phyloP scores from a whole-genome alignment of 305 asterid species.

The Withania somnifera region DNA sequence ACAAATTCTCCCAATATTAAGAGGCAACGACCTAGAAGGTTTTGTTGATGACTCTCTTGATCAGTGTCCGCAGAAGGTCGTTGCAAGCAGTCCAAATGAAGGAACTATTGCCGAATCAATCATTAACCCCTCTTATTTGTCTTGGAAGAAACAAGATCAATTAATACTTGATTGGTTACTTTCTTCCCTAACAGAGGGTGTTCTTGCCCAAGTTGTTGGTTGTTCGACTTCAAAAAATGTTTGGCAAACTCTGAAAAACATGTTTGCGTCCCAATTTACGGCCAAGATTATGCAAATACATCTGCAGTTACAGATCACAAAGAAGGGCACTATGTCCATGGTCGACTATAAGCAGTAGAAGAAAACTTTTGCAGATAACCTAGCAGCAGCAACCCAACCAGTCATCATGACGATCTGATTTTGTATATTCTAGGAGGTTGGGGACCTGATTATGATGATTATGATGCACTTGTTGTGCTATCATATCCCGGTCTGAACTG shows the following conservation, averaged over 20 bases:
- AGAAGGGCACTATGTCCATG: not conserved
- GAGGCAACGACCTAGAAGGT: no score
- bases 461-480: not conserved
- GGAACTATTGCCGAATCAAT: not conserved
- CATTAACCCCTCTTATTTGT: not conserved
- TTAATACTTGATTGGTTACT: not conserved
- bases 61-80: not conserved
- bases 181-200: not conserved
- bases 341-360: not conserved
- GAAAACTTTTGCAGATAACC: not conserved
- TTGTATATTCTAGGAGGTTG: not conserved
- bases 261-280: no score
- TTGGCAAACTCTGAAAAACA: no score
- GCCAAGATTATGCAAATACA: not conserved
- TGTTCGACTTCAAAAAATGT: not conserved
- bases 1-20: no score
- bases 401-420: not conserved
- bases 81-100: not conserved
- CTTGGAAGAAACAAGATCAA: not conserved
- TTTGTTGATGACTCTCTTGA: not conserved
- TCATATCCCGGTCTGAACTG: not conserved
- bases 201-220: not conserved
- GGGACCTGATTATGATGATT: not conserved
- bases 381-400: not conserved
- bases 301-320: not conserved